Conservation (phyloP, 2,329 filamentous ascomycete species). For the Trichothecium sympodiale region DNA sequence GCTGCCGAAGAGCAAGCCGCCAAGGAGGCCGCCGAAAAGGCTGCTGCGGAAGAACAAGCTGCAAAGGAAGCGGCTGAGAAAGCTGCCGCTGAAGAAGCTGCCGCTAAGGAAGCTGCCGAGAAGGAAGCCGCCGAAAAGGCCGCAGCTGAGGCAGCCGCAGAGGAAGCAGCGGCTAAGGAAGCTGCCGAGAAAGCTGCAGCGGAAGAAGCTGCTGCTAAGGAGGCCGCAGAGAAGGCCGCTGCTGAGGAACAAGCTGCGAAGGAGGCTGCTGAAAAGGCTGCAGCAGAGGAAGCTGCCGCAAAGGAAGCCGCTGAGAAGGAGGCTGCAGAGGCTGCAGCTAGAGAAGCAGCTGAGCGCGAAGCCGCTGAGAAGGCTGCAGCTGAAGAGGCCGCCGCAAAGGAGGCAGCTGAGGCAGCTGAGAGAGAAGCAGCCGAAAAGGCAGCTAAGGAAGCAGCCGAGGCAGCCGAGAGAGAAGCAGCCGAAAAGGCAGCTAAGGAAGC, state of each 20-base stretch:
- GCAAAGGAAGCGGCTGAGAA: background rate
- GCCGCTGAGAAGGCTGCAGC: background rate
- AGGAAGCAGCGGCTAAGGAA: slow-evolving; percentile 1
- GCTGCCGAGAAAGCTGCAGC: slow-evolving; percentile 1
- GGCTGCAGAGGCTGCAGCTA: background rate
- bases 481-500: slow-evolving; percentile 1
- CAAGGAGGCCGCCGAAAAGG: background rate
- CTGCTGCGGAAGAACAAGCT: background rate
- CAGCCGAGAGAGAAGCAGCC: slow-evolving; percentile 2
- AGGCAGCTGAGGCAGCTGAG: slow-evolving; percentile 1
- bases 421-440: background rate
- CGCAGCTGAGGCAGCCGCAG: background rate
- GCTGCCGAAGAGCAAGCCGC: background rate
- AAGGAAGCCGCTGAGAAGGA: background rate
- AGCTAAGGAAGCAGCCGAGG: slow-evolving; percentile 1
- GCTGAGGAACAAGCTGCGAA: background rate
- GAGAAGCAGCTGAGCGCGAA: background rate
- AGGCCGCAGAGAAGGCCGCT: no score
- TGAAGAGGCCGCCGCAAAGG: slow-evolving; percentile 2
- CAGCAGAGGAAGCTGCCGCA: background rate
- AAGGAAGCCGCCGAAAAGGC: background rate
- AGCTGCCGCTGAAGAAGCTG: background rate
- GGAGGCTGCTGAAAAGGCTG: background rate
- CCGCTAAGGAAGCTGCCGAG: background rate
- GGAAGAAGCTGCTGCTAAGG: background rate